These are phyloP conservation scores for Podaxis sp. DNA, from an alignment of 768 basidiomycete genomes.

Conservation along the genomic window DNA sequence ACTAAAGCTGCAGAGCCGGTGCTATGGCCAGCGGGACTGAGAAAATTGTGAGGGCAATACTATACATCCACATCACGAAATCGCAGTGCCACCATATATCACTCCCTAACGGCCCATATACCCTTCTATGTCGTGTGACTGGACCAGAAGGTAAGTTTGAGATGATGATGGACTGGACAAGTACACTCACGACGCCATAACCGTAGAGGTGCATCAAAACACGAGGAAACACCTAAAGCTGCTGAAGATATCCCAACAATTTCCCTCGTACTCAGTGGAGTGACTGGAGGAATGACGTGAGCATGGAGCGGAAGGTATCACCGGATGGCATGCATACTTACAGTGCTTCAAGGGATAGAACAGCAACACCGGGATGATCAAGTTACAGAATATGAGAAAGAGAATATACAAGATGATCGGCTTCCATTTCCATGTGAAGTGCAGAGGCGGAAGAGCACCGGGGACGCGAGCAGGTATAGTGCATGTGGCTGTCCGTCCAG, in stretches of 20 bases:
- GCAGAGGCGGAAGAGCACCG: slow-evolving; percentile 12
- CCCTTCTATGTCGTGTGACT: slow-evolving; percentile 24
- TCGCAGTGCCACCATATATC: slow-evolving; percentile 32
- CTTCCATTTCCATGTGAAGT: slow-evolving; percentile 22
- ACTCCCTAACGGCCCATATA: slow-evolving; percentile 28
- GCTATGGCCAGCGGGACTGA: slow-evolving; percentile 30
- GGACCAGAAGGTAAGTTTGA: background rate
- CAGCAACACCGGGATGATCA: slow-evolving; percentile 27
- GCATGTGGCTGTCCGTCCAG: background rate
- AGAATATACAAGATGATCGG: slow-evolving; percentile 24
- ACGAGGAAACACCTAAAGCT: slow-evolving; percentile 30
- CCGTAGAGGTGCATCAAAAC: slow-evolving; percentile 30
- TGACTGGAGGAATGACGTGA: slow-evolving; percentile 18
- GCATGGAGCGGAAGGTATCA: background rate
- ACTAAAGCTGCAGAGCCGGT: slow-evolving; percentile 27
- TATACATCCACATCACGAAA: slow-evolving; percentile 34
- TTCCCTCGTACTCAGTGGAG: slow-evolving; percentile 22
- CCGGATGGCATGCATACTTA: slow-evolving; percentile 12
- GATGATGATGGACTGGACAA: background rate
- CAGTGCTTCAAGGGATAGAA: slow-evolving; percentile 28
- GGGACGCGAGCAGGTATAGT: background rate
- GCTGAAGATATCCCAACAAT: slow-evolving; percentile 30
- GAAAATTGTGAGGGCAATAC: slow-evolving; percentile 28
- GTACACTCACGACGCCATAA: slow-evolving; percentile 26
- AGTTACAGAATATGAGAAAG: slow-evolving; percentile 29